Conservation (phyloP, 2,329 filamentous ascomycete genomes). For the Fusarium sp. region DNA sequence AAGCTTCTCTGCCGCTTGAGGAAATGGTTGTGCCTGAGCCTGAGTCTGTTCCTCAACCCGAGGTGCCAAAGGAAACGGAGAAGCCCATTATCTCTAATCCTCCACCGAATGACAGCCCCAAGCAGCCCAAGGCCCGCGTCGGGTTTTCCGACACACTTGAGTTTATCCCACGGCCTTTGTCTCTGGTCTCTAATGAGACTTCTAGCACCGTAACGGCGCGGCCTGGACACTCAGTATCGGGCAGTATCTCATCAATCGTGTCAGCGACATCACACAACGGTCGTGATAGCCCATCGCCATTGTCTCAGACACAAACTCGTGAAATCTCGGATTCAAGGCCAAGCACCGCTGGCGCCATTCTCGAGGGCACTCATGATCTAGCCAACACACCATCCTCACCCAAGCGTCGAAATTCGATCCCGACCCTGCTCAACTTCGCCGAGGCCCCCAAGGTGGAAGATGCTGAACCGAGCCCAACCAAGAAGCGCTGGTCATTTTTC, state of each 20-base stretch:
- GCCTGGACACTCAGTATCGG: constrained; percentile 77
- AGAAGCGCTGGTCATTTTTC: constrained; percentile 73
- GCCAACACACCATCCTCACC: constrained; percentile 49
- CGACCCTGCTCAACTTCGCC: constrained; percentile 59
- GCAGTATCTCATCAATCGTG: constrained; percentile 82
- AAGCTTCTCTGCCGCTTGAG: constrained; percentile 31
- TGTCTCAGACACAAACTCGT: constrained; percentile 55
- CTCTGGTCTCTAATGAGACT: constrained; percentile 85
- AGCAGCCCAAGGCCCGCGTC: constrained; percentile 70
- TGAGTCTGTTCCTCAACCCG: neutral
- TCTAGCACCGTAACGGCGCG: constrained; percentile 79
- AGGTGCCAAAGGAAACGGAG: constrained; percentile 5
- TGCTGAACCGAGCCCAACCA: constrained; percentile 60
- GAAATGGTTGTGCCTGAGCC: constrained; percentile 8
- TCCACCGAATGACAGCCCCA: constrained; percentile 26
- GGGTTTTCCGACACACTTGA: constrained; percentile 88
- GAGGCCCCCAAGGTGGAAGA: constrained; percentile 50
- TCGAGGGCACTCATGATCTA: constrained; percentile 60
- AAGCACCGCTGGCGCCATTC: constrained; percentile 76
- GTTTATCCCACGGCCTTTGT: constrained; percentile 84
- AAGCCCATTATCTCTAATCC: neutral
- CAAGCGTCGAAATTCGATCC: constrained; percentile 69
- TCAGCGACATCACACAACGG: constrained; percentile 64
- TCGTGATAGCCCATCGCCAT: constrained; percentile 52
- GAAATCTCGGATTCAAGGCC: constrained; percentile 66